A percentile compares a stretch with the other conserved stretches of the same genome.
Conservation (phyloP, 2,329 filamentous ascomycete species). For the Phoma sp. region DNA sequence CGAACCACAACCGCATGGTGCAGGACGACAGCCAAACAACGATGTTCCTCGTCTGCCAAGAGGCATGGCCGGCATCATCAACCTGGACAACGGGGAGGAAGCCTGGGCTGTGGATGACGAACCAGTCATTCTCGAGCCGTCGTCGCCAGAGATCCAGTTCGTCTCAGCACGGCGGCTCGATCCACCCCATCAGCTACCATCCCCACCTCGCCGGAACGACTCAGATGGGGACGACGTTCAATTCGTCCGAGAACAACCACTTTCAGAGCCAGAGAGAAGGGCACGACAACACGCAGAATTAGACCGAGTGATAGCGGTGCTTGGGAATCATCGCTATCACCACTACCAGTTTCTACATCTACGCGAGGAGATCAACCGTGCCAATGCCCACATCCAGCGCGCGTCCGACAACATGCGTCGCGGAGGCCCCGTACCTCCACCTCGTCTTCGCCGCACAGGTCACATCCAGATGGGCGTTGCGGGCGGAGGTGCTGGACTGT, state of each 20-base stretch:
- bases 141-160: slow-evolving; percentile 59
- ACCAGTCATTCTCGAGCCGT: slow-evolving; percentile 23
- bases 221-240: slow-evolving; percentile 40
- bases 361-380: slow-evolving; percentile 29
- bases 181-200: slow-evolving; percentile 14
- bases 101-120: slow-evolving; percentile 26
- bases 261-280: slow-evolving; percentile 29
- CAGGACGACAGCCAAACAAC: not conserved
- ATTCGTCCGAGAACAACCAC: slow-evolving; percentile 32
- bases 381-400: slow-evolving; percentile 26
- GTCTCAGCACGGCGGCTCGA: slow-evolving; percentile 41
- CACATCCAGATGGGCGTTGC: slow-evolving; percentile 28
- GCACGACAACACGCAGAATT: slow-evolving; percentile 26
- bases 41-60: slow-evolving; percentile 41
- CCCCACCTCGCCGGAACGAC: slow-evolving; percentile 13
- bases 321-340: slow-evolving; percentile 19
- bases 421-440: slow-evolving; percentile 23
- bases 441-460: slow-evolving; percentile 18
- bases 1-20: not conserved
- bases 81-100: slow-evolving; percentile 46
- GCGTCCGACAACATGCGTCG: slow-evolving; percentile 20
- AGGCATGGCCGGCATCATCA: slow-evolving; percentile 52
- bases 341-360: slow-evolving; percentile 27
- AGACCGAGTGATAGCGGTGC: slow-evolving; percentile 27
- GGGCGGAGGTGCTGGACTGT: not conserved